Evolutionary conservation across 1,139 yeast genomes (phyloP), one percentile per base, ranked within the genome.

Genomic region (Casaregolazyma lundiana): DNA sequence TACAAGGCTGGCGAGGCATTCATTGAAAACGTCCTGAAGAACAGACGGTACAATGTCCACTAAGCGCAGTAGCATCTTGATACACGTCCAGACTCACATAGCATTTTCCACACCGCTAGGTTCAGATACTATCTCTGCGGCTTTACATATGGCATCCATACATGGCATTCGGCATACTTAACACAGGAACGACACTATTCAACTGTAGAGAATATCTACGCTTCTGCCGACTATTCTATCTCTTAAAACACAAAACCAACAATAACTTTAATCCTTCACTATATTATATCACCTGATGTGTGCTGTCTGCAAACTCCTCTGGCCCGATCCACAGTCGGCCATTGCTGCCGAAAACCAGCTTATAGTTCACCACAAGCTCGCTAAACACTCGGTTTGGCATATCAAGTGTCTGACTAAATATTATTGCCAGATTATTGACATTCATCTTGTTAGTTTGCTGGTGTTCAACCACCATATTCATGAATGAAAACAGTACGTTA

Each of bases 1-100:
- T 94, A 94, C 68, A 94, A 92, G 68, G 99, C 99, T 15, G 99
- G 99, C 52, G 99, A 94, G 67, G 89, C 96, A 1, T 94, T 89
- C 61, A 90, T 94, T 59, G 98, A 94, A 67, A 92, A 92, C 62
- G 95, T 92, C 32, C 74, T 94, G 53, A 81, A 83, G 61, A 86
- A 86, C 70, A 22, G 46, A 19, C 36, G 43, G 9, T 26, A 40
- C n/a, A 26, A 26, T n/a, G 32, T 26, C 15, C 32, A 26, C 15
- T 26, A 26, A 15, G 13, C 29, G n/a, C n/a, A n/a, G n/a, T n/a
- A n/a, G n/a, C n/a, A n/a, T n/a, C n/a, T n/a, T n/a, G n/a, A n/a
- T n/a, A n/a, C n/a, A n/a, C n/a, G n/a, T n/a, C n/a, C n/a, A n/a
- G n/a, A n/a, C n/a, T n/a, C n/a, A n/a, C n/a, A n/a, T n/a, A n/a